These are phyloP conservation scores for Geotrichum carabidarum DNA, from an alignment of 1,139 yeast genomes.

Conservation along the genomic window DNA sequence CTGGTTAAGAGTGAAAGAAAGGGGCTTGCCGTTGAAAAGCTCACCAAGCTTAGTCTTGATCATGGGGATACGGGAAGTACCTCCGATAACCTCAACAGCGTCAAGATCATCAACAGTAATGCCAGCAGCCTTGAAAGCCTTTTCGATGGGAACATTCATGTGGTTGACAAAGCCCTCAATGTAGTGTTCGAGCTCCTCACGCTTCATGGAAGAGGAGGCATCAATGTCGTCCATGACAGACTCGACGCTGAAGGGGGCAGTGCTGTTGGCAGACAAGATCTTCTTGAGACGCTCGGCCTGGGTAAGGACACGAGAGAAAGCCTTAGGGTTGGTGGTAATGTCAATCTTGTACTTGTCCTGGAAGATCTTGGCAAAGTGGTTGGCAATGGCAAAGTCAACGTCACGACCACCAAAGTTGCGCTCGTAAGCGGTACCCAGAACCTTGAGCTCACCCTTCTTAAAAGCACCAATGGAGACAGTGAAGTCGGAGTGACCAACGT, in stretches of 20 bases:
- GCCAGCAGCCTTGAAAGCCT: conserved; percentile 78
- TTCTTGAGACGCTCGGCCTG: conserved; percentile 94
- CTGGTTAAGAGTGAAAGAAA: conserved; percentile 94
- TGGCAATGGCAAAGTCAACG: conserved; percentile 87
- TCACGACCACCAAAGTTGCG: conserved; percentile 98
- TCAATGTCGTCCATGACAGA: conserved; percentile 96
- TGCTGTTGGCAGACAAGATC: conserved; percentile 90
- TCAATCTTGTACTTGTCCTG: conserved; percentile 89
- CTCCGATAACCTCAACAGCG: conserved; percentile 93
- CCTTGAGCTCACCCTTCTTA: conserved; percentile 93
- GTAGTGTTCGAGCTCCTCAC: conserved; percentile 90
- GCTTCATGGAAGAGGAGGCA: conserved; percentile 80
- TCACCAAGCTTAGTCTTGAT: conserved; percentile 76
- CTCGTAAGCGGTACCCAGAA: conserved; percentile 87
- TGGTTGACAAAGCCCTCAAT: conserved; percentile 76
- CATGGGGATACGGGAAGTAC: conserved; percentile 95
- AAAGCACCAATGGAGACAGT: conserved; percentile 87
- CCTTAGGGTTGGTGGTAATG: conserved; percentile 85
- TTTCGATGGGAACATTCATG: conserved; percentile 70
- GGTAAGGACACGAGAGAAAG: conserved; percentile 83
- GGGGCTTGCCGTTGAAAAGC: conserved; percentile 78
- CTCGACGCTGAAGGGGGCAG: conserved; percentile 93
- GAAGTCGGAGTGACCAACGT: conserved; percentile 94
- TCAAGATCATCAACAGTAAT: conserved; percentile 69
- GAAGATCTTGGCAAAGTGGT: conserved; percentile 92